Percentiles rank a stretch among this genome's conserved stretches.
Evolutionary conservation across 306 rosid genomes (phyloP).

Genomic region (Benincasa hispida): DNA sequence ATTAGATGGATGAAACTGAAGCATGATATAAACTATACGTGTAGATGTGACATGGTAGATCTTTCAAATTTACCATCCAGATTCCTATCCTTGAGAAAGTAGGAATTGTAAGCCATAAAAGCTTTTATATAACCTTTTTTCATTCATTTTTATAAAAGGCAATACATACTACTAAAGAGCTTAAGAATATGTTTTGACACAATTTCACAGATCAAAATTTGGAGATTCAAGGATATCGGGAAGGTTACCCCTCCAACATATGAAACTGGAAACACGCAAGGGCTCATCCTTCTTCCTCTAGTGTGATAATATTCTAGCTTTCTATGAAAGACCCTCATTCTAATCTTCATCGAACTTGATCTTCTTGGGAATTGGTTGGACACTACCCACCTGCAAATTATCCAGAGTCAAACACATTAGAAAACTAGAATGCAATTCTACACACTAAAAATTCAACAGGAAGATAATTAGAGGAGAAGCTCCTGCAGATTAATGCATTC

Average conservation of each 20-base stretch:
- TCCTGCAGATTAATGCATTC: neutral
- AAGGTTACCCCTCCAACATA: neutral
- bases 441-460: neutral
- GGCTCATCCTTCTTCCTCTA: neutral
- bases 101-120: neutral
- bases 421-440: neutral
- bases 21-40: neutral
- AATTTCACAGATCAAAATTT: neutral
- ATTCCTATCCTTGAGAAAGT: neutral
- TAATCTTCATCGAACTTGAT: slow-evolving; percentile 44
- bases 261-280: neutral
- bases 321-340: neutral
- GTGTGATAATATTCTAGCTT: neutral
- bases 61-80: neutral
- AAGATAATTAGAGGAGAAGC: neutral
- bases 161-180: neutral
- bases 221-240: neutral
- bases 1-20: neutral
- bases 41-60: neutral
- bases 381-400: slow-evolving; percentile 42
- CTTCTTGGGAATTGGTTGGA: slow-evolving; percentile 73
- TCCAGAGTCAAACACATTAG: neutral
- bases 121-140: neutral
- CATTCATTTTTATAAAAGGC: neutral
- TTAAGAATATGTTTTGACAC: neutral